Evolutionary conservation across 768 basidiomycete species (phyloP), one percentile per base, ranked within the genome.

Genomic region (Tulasnella calospora): DNA sequence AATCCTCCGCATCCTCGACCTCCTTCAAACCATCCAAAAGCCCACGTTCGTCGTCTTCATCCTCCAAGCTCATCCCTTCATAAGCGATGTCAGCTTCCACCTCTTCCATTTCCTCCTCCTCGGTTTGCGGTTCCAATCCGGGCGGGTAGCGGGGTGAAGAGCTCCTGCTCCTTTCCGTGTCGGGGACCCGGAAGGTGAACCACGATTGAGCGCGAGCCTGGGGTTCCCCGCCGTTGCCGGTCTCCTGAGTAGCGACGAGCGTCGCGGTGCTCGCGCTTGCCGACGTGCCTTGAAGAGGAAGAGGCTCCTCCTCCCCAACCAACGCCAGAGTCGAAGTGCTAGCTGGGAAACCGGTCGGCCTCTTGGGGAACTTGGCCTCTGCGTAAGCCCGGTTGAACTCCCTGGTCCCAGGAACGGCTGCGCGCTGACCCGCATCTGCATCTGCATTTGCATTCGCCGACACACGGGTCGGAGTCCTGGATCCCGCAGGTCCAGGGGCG

Each of bases 81-180:
- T 67, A 67, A 13, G 61, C 61, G 10, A 67, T 67, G 27, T 67
- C 61, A 15, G 61, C 61, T 33, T 67, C 61, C 30, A 67, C 27
- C 61, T 51, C 4, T 5, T 51, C 47, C 47, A 51, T 51, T 51
- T 51, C 47, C 23, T 51, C 47, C 23, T 51, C 47, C 47, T 51
- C 47, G 47, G 47, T 51, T 23, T 51, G 47, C 21, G 47, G 47
- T 51, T 51, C 47, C 47, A 51, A 23, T 10, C 61, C 61, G 5
- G 61, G 61, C 61, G 61, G 61, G 61, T 67, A 67, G 2, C 61
- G 61, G n/a, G 61, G 61, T n/a, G 61, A 67, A 21, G 61, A 67
- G 61, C 61, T 67, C 61, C 61, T 27, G 61, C 61, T 67, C 61
- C 61, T 67, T n/a, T 67, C 61, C 61, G 33, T 12, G n/a, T 67